phyloP scores from a whole-genome alignment of 139 green algal genomes.

The Eudorina sp. region DNA sequence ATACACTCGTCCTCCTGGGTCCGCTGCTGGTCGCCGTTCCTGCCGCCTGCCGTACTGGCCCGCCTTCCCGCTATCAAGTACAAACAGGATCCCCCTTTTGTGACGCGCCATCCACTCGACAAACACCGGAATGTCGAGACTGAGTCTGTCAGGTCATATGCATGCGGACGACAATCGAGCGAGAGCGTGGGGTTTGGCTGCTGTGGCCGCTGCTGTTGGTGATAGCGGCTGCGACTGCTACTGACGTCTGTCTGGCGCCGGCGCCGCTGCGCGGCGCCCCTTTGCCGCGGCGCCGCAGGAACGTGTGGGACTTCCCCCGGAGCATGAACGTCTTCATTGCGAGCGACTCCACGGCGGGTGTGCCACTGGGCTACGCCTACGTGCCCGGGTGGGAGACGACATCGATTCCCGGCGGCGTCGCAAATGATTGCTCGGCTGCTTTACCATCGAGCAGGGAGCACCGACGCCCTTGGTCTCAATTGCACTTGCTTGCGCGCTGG shows the following conservation, averaged over 20 bases:
- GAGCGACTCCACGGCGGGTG: neutral
- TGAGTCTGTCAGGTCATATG: neutral
- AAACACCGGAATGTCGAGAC: neutral
- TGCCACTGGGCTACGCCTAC: conserved; percentile 1
- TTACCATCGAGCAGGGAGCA: too few species aligned
- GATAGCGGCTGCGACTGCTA: neutral
- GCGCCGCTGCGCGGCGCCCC: neutral
- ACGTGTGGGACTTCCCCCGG: neutral
- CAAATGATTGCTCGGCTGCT: too few species aligned
- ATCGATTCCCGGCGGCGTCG: too few species aligned
- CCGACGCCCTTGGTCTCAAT: too few species aligned
- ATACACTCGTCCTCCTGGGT: too few species aligned
- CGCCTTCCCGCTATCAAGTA: too few species aligned
- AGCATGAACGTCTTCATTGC: neutral
- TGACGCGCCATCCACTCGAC: too few species aligned
- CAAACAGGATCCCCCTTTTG: too few species aligned
- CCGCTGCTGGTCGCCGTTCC: too few species aligned
- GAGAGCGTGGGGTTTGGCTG: neutral
- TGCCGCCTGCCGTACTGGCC: too few species aligned
- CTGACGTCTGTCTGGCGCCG: neutral
- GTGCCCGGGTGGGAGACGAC: conserved; percentile 11
- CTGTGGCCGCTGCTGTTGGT: too few species aligned
- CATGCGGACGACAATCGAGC: neutral
- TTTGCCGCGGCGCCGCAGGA: neutral
- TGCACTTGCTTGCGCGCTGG: too few species aligned